Evolutionary conservation across 192 early-diverging fungal species (phyloP).

Genomic region (Backusella sp.): DNA sequence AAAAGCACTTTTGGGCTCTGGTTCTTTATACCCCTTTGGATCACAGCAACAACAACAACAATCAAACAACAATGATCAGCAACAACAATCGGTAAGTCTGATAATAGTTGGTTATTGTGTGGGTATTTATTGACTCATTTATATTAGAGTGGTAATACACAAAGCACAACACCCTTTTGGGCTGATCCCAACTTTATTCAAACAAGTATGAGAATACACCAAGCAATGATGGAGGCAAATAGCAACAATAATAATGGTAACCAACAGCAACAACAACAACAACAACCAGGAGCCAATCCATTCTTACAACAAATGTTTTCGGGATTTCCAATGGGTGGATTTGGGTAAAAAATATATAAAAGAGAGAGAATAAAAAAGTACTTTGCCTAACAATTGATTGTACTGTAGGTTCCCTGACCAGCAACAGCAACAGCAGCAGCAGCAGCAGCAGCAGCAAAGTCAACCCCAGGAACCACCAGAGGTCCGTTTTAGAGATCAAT

Average conservation of each 20-base stretch:
- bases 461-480: constrained; percentile 48
- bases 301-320: constrained; percentile 14
- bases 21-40: not conserved
- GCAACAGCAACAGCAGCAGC: not conserved
- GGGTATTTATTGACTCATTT: not conserved
- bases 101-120: too few species aligned
- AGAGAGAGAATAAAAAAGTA: too few species aligned
- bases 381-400: too few species aligned
- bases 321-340: constrained; percentile 5
- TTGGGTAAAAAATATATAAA: not conserved
- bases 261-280: constrained; percentile 15
- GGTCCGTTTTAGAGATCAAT: constrained; percentile 61
- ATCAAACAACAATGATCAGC: not conserved
- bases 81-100: constrained; percentile 7
- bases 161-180: constrained; percentile 25
- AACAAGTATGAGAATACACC: constrained; percentile 27
- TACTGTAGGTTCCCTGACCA: not conserved
- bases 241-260: not conserved
- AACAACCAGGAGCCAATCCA: not conserved
- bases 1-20: constrained; percentile 1
- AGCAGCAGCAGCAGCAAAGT: not conserved
- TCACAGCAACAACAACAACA: not conserved
- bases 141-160: not conserved
- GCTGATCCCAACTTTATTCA: constrained; percentile 36
- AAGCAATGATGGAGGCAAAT: constrained; percentile 22